Evolutionary conservation across 2,329 filamentous ascomycete species (phyloP).

Genomic region (Cercospora sp.): DNA sequence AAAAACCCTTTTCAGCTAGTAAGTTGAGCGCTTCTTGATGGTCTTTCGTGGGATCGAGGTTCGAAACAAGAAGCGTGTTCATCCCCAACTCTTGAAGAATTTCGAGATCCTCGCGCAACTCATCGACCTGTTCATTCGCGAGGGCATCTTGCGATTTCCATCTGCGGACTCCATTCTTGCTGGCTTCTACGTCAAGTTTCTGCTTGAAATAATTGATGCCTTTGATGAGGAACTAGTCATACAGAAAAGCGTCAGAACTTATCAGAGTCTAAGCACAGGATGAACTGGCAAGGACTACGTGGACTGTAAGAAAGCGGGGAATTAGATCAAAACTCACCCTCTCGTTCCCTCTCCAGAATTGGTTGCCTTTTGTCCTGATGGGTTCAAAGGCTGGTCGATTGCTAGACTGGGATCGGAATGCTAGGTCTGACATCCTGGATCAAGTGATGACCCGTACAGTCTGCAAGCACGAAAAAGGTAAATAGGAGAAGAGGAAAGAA

Average conservation of each 20-base stretch:
- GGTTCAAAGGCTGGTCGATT: not conserved
- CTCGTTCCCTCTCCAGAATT: slow-evolving; percentile 7
- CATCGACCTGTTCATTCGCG: slow-evolving; percentile 18
- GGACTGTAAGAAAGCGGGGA: not conserved
- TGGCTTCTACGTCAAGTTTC: not conserved
- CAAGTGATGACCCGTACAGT: not conserved
- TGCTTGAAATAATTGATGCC: slow-evolving; percentile 27
- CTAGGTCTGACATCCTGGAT: slow-evolving; percentile 8
- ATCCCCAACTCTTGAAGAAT: slow-evolving; percentile 25
- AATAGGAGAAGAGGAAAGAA: not conserved
- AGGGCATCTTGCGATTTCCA: slow-evolving; percentile 15
- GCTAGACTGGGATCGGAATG: not conserved
- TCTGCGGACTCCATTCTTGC: not conserved
- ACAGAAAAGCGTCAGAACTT: not conserved
- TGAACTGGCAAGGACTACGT: too few species aligned
- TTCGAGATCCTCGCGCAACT: slow-evolving; percentile 24
- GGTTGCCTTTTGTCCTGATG: slow-evolving; percentile 7
- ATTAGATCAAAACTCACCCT: not conserved
- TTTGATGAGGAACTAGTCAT: slow-evolving; percentile 30
- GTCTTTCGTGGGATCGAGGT: slow-evolving; percentile 15
- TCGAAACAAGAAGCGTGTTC: slow-evolving; percentile 24
- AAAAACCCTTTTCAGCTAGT: slow-evolving; percentile 26
- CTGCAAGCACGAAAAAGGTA: not conserved
- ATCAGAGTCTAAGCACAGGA: too few species aligned
- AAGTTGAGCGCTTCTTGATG: slow-evolving; percentile 22